Base-by-base conservation (phyloP, 2,329 filamentous ascomycete species). In the Periconia sp. region DNA sequence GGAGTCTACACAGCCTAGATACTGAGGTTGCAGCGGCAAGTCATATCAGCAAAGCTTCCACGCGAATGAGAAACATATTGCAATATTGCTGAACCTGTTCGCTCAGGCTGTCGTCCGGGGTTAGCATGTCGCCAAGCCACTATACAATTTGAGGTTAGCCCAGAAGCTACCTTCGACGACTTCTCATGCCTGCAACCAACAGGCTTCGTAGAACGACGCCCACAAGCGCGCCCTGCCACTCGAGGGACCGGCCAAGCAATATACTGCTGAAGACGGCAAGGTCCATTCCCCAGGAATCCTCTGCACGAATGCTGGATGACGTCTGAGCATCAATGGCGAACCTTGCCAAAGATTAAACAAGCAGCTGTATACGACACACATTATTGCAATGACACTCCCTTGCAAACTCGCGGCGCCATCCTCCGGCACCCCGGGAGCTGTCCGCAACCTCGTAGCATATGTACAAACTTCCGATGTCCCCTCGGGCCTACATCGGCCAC, bases 401-500 rank as follows among this genome's bases (percentile, higher is more conserved):
- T 5, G 5, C 12, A 13, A n/a, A 23, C 19, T 39, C 26, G 23
- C 26, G 17, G 8, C 19, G 19, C 13, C 21, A 12, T 24, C 30
- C 25, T n/a, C 34, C 21, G 32, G 26, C 26, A 15, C 22, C 8
- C 4, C 23, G 25, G 15, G 11, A 28, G 25, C 25, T 6, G 4
- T 43, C 38, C 42, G 49, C 32, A 25, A 34, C 25, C 18, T 6
- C 29, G 21, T 12, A 35, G 24, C 24, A 19, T 10, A 13, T 4
- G 13, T 45, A 41, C 48, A 38, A 32, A 21, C 3, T 35, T 3
- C 42, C 33, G 46, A 33, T 18, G 30, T 15, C 21, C 26, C 31
- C 17, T 52, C 49, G 49, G 49, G 36, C 31, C 35, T 46, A 52
- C 29, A 38, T 49, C 49, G 45, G 49, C 40, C 31, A 15, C 19